These are phyloP conservation scores for Pelargonium cotyledonis DNA, from an alignment of 441 rosid genomes.

Conservation along the genomic window DNA sequence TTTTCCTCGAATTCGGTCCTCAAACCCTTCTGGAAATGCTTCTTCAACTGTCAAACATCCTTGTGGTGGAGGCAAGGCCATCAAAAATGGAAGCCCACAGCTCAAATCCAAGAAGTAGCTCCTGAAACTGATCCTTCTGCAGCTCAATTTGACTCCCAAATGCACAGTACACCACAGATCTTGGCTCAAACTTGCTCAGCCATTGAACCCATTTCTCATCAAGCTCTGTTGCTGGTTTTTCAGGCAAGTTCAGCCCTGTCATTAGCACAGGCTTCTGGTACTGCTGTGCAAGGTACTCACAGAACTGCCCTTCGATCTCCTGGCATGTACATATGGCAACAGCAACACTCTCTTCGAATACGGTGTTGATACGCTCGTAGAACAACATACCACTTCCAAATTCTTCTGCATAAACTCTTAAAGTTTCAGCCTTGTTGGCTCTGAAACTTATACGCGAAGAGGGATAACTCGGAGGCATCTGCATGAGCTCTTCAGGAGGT, in stretches of 20 bases:
- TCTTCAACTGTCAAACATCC: constrained; percentile 10
- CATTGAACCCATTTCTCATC: constrained; percentile 11
- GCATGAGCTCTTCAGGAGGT: neutral
- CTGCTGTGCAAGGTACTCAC: constrained; percentile 1
- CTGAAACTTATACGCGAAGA: neutral
- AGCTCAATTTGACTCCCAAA: constrained; percentile 9
- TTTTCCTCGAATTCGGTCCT: constrained; percentile 8
- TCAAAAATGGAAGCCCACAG: neutral
- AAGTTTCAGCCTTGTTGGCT: neutral
- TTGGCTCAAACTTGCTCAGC: constrained; percentile 10
- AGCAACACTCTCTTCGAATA: neutral
- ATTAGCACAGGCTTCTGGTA: neutral
- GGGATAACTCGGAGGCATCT: constrained; percentile 4
- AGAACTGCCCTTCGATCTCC: constrained; percentile 4
- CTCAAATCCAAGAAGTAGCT: constrained; percentile 10
- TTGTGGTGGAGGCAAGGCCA: constrained; percentile 7
- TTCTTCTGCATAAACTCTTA: neutral
- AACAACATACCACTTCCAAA: neutral
- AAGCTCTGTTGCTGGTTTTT: neutral
- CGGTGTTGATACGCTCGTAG: neutral
- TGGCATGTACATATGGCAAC: neutral
- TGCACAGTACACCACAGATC: constrained; percentile 10
- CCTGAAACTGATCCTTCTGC: constrained; percentile 12
- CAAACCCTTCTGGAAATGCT: constrained; percentile 9
- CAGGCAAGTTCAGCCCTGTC: neutral